A percentile compares a stretch with the other conserved stretches of the same genome.
Conservation (phyloP, 768 basidiomycete genomes). For the Polyporus arcularius region DNA sequence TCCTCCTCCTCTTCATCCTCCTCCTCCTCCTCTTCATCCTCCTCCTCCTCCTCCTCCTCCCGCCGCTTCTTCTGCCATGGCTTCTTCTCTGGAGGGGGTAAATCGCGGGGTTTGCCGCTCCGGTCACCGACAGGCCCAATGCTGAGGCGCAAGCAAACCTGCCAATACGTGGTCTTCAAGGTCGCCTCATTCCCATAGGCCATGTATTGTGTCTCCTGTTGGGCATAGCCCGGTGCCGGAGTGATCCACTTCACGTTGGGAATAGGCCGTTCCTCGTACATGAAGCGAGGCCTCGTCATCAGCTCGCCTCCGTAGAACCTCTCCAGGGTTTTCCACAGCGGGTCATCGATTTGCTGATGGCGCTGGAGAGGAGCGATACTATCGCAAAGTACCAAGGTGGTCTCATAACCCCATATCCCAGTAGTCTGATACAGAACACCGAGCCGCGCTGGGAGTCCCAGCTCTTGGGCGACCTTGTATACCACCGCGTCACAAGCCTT, state of each 20-base stretch:
- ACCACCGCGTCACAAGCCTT: conserved; percentile 15
- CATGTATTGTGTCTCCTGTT: conserved; percentile 2
- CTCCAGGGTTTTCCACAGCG: neutral
- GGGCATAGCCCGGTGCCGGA: neutral
- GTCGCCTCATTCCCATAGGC: conserved; percentile 7
- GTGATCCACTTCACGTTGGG: conserved; percentile 6
- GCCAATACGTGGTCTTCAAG: conserved; percentile 2
- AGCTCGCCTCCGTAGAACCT: neutral
- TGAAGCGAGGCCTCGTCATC: neutral
- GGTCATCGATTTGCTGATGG: neutral
- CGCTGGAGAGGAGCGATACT: neutral
- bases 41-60: too few species aligned
- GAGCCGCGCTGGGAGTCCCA: conserved; percentile 5
- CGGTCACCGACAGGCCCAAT: neutral
- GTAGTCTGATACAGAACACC: neutral
- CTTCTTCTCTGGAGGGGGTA: neutral
- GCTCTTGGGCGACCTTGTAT: neutral
- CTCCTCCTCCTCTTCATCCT: too few species aligned
- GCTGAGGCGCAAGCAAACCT: conserved; percentile 1
- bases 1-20: too few species aligned
- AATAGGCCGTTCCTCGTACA: neutral
- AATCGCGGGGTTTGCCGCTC: neutral
- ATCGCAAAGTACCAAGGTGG: neutral
- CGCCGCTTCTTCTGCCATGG: too few species aligned
- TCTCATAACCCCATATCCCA: neutral